Evolutionary conservation across 2,329 filamentous ascomycete genomes (phyloP), one percentile per base, ranked within the genome.

Genomic region (Stemphylium vesicarium): DNA sequence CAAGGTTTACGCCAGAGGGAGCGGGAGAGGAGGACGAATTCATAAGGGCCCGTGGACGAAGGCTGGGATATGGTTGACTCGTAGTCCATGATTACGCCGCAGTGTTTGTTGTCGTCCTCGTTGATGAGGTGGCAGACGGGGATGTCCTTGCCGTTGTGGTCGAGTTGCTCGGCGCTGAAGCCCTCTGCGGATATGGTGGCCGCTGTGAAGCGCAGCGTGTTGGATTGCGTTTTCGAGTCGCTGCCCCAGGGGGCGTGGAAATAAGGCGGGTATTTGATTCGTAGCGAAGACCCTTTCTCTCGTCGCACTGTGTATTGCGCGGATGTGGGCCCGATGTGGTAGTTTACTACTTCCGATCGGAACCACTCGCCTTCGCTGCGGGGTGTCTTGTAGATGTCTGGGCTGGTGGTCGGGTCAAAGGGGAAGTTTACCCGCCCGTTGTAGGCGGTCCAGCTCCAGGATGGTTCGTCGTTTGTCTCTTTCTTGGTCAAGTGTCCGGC

Each of bases 361-460:
- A 74, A 73, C 56, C 60, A 67, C 20, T 63, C 53, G 12, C 60
- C 64, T n/a, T 66, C 59, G 46, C 42, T 52, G 18, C 53, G 59
- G 2, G 68, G 65, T 1, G 57, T 47, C 10, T 46, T 63, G 31
- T 53, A 64, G 8, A 68, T 51, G 50, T 74, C 72, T 12, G 70
- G 72, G 32, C 68, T 65, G 44, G 58, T 74, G 11, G 67, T 68
- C 1, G 67, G 70, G 48, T 74, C 72, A 33, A 74, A 72, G 2
- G 72, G 72, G 46, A 72, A 74, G 38, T 68, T 72, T 4, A 72
- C 60, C 2, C 49, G 49, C 1, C 71, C 70, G 4, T 48, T 36
- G 57, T 68, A 71, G 0, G 64, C 65, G 3, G 57, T 64, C 71
- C 71, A 75, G 50, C 70, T 73, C 72, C 71, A 75, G 1, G 66